These are phyloP conservation scores for Schizophyllum amplum DNA, from an alignment of 1,284 basidiomycete species.

Conservation along the genomic window DNA sequence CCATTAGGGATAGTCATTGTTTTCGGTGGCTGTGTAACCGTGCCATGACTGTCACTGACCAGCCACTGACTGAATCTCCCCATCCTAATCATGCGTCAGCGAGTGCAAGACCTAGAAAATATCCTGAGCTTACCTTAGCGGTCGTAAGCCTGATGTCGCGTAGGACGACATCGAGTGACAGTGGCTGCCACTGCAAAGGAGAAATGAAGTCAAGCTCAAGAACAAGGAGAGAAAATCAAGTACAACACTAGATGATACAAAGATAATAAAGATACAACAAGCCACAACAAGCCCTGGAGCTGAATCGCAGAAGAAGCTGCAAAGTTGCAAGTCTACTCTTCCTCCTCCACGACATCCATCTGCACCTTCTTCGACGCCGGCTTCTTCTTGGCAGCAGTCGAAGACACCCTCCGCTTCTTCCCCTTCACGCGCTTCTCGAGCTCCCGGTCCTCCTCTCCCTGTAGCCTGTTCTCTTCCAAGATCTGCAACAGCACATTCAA, in stretches of 20 bases:
- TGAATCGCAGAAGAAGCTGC: background rate
- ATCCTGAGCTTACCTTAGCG: no score
- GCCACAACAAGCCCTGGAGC: background rate
- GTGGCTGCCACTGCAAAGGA: no score
- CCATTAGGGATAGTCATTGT: no score
- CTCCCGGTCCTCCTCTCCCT: constrained; percentile 88
- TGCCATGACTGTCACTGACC: no score
- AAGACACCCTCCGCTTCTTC: constrained; percentile 54
- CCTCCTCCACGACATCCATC: background rate
- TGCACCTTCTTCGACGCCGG: background rate
- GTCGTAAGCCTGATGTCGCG: no score
- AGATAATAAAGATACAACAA: background rate
- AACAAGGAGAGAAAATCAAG: background rate
- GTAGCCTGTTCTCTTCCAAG: constrained; percentile 72
- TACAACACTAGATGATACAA: background rate
- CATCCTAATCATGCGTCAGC: background rate
- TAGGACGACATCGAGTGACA: no score
- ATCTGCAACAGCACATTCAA: constrained; percentile 39
- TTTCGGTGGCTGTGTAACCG: no score
- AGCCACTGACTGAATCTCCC: no score
- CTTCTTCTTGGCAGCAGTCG: background rate
- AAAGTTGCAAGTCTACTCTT: constrained; percentile 1
- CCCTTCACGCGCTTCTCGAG: constrained; percentile 78
- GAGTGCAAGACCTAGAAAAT: no score
- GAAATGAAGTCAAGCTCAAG: background rate